Evolutionary conservation across 805 yeast species (phyloP).

Genomic region (Groenewaldozyma tartarivorans): DNA sequence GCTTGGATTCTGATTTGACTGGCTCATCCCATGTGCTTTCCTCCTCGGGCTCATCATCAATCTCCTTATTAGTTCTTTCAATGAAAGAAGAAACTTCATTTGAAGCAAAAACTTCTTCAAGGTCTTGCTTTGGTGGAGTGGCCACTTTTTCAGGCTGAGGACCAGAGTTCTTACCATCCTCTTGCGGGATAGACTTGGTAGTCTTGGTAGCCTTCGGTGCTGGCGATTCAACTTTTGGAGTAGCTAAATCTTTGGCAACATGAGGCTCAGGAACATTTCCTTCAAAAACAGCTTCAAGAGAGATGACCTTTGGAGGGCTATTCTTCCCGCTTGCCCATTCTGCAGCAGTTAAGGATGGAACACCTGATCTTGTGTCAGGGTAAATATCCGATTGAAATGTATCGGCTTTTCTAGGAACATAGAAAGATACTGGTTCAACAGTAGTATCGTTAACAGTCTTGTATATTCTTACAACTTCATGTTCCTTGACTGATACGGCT

Average conservation of each 20-base stretch:
- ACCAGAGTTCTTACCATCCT: constrained; percentile 3
- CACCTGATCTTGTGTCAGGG: constrained; percentile 78
- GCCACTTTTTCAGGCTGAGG: constrained; percentile 16
- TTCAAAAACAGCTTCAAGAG: constrained; percentile 71
- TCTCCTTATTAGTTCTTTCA: constrained; percentile 32
- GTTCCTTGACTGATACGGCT: constrained; percentile 66
- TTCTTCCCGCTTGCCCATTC: constrained; percentile 76
- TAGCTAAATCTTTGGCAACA: constrained; percentile 15
- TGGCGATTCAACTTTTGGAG: constrained; percentile 11
- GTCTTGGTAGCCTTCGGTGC: constrained; percentile 1
- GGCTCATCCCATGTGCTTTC: constrained; percentile 9
- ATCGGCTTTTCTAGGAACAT: constrained; percentile 90
- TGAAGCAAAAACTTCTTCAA: constrained; percentile 41
- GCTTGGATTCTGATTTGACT: constrained; percentile 2
- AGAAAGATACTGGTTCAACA: constrained; percentile 86
- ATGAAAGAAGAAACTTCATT: constrained; percentile 40
- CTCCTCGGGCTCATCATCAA: constrained; percentile 18
- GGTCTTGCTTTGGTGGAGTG: constrained; percentile 32
- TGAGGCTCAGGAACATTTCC: constrained; percentile 44
- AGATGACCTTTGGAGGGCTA: constrained; percentile 68
- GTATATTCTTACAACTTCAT: constrained; percentile 73
- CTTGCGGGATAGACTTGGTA: background rate
- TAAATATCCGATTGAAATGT: constrained; percentile 87
- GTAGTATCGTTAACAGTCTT: constrained; percentile 79
- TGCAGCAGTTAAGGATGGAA: constrained; percentile 67